Percentiles rank a stretch among this genome's conserved stretches.
These are phyloP conservation scores for Phialemonium atrogriseum DNA, from an alignment of 2,329 filamentous ascomycete genomes.

Conservation along the genomic window DNA sequence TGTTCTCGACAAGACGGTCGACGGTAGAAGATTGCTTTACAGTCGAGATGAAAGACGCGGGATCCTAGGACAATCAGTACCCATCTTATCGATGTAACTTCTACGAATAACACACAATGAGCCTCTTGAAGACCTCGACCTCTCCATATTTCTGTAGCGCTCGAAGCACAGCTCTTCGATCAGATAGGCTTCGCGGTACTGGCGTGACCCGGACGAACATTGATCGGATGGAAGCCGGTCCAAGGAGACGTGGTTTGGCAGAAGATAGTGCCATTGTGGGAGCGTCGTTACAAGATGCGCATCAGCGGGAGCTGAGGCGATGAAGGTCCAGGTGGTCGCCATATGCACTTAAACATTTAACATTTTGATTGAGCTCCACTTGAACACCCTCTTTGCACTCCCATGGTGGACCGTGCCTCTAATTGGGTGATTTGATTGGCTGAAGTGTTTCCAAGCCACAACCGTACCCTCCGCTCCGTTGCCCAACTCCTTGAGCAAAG, in stretches of 20 bases:
- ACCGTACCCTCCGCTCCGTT: too few species aligned
- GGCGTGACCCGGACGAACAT: constrained; percentile 44
- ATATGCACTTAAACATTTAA: too few species aligned
- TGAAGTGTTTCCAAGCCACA: too few species aligned
- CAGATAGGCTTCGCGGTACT: constrained; percentile 39
- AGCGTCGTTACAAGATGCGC: neutral
- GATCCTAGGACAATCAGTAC: constrained; percentile 24
- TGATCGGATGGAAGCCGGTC: too few species aligned
- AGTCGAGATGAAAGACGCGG: constrained; percentile 42
- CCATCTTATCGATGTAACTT: constrained; percentile 6
- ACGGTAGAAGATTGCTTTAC: constrained; percentile 27
- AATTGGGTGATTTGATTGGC: constrained; percentile 1
- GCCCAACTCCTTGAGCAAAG: too few species aligned
- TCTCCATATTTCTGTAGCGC: constrained; percentile 39
- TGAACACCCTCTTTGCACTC: too few species aligned
- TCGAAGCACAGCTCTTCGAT: constrained; percentile 46
- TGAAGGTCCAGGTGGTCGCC: too few species aligned
- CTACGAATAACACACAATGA: too few species aligned
- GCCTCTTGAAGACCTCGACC: constrained; percentile 44
- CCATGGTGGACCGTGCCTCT: neutral
- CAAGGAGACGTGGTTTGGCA: too few species aligned
- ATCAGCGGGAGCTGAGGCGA: neutral
- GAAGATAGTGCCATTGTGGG: neutral
- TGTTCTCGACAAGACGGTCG: constrained; percentile 28
- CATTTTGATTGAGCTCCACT: too few species aligned